A percentile compares a stretch with the other conserved stretches of the same genome.
These are phyloP conservation scores for Lumnitzera racemosa DNA, from an alignment of 345 rosid species.

Conservation along the genomic window DNA sequence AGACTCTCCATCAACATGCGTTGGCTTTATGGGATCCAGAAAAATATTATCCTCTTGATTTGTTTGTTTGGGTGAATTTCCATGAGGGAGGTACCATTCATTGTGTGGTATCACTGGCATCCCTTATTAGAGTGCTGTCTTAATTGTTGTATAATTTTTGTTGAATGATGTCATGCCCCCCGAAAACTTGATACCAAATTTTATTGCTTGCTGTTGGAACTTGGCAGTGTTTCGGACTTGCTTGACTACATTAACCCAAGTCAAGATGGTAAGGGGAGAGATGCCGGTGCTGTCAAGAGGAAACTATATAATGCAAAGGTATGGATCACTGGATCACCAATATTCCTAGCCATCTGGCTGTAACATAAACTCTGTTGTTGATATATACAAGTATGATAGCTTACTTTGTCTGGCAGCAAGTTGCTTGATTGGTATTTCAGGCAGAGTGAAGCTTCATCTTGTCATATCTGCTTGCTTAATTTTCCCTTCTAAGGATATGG, in stretches of 20 bases:
- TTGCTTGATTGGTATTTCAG: too few relatives aligned
- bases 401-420: too few relatives aligned
- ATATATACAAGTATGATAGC: not conserved
- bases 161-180: too few relatives aligned
- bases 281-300: conserved; percentile 49
- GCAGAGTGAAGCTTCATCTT: too few relatives aligned
- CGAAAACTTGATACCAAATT: too few relatives aligned
- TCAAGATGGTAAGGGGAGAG: conserved; percentile 70
- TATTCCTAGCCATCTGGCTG: not conserved
- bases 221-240: conserved; percentile 86
- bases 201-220: too few relatives aligned
- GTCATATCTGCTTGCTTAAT: too few relatives aligned
- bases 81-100: not conserved
- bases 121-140: too few relatives aligned
- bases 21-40: too few relatives aligned
- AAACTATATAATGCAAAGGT: conserved; percentile 70
- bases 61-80: not conserved
- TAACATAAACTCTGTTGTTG: not conserved
- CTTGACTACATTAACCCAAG: conserved; percentile 94
- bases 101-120: not conserved
- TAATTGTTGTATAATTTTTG: too few relatives aligned
- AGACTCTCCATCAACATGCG: not conserved
- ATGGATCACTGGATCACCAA: conserved; percentile 5
- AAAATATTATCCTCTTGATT: not conserved
- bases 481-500: too few relatives aligned